These are phyloP conservation scores for Hirschioporus abietinus DNA, from an alignment of 768 basidiomycete genomes.

Conservation along the genomic window DNA sequence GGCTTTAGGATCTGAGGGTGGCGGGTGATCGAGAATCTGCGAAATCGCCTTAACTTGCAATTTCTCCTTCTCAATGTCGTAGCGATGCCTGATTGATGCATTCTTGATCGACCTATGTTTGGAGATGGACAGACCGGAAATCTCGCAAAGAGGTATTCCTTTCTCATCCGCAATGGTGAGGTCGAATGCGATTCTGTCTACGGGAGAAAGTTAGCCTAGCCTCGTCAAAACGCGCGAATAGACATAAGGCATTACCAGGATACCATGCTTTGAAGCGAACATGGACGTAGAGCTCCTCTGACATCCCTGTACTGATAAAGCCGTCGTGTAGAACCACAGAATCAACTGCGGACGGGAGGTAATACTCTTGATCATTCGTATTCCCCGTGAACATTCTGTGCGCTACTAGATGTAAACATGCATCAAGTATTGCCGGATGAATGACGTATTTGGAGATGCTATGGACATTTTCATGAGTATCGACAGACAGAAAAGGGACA, in stretches of 20 bases:
- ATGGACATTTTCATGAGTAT: neutral
- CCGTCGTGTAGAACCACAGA: conserved; percentile 13
- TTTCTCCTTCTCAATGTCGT: neutral
- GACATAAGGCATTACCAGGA: conserved; percentile 16
- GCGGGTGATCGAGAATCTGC: neutral
- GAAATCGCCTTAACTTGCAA: neutral
- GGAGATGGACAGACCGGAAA: conserved; percentile 2
- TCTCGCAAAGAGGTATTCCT: conserved; percentile 20
- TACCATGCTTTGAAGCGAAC: conserved; percentile 22
- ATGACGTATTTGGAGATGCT: conserved; percentile 23
- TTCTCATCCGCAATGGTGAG: conserved; percentile 21
- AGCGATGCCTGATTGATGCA: neutral
- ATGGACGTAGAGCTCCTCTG: conserved; percentile 20
- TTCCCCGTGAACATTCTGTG: conserved; percentile 27
- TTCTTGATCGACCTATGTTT: neutral
- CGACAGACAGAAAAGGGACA: neutral
- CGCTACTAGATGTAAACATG: conserved; percentile 28
- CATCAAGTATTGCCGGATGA: conserved; percentile 34
- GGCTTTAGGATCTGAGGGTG: neutral
- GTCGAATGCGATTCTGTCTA: conserved; percentile 23
- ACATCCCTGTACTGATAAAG: conserved; percentile 15
- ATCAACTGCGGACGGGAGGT: conserved; percentile 24
- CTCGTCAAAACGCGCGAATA: neutral
- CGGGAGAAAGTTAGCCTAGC: neutral
- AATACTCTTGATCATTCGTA: conserved; percentile 24